Evolutionary conservation across 1,139 yeast species (phyloP), one percentile per base, ranked within the genome.

Genomic region (Sugiyamaella castrensis): DNA sequence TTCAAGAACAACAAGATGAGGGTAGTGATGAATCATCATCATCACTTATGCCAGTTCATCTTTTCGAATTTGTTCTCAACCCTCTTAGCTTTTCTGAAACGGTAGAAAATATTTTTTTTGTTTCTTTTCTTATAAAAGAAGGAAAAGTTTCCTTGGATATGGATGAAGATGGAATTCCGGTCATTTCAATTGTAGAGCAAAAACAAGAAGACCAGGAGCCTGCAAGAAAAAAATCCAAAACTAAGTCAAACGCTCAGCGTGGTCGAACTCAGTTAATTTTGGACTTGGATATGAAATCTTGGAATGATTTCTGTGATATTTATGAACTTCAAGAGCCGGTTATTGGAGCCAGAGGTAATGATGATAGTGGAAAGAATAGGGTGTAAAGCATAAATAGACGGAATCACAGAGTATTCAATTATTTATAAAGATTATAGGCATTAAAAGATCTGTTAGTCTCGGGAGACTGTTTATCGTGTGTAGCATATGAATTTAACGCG

Each of bases 61-160:
- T 88, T 47, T 86, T 80, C 62, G 71, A 74, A 53, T 83, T 86
- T 58, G 77, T 87, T 52, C 72, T 89, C 34, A 81, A 91, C 61
- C 96, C 96, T 0, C 50, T 68, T 8, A 83, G 92, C 5, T 91
- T 84, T 66, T 74, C 85, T 1, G 91, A 85, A 62, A 79, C 92
- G 4, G 81, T 89, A 4, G 97, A 91, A 62, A 88, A 87, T 62
- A 69, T 91, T 57, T 91, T 89, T 62, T 86, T 83, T 61, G 76
- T 87, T 1, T 85, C 95, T 64, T 89, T 89, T 61, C 70, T 91
- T 43, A 77, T 88, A 4, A 79, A 82, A 59, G 95, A 87, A 59
- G 91, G 87, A 1, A 79, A 75, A 57, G 66, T 88, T 29, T 70
- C 72, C 36, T 59, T 88, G 33, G 59, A 56, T 29, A 44, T 57